Evolutionary conservation across 257 asterid species (phyloP).

Genomic region (Nicotiana knightiana): DNA sequence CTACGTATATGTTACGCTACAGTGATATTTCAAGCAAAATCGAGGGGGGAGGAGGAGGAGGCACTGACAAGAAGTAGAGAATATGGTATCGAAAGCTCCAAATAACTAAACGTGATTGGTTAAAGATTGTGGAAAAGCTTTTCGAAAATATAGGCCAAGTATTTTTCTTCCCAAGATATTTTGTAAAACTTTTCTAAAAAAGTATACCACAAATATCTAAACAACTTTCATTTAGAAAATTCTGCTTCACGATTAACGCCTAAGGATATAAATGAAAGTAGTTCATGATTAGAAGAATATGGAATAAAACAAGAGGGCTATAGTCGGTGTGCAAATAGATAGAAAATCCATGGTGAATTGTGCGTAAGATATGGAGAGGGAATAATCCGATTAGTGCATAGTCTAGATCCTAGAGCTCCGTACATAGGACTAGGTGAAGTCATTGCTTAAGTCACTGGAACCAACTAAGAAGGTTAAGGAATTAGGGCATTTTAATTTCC

Average conservation of each 20-base stretch:
- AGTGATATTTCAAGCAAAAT: no score
- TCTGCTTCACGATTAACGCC: not conserved
- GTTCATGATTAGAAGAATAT: not conserved
- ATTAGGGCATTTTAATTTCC: not conserved
- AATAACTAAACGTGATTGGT: not conserved
- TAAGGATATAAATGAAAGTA: not conserved
- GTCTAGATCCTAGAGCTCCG: not conserved
- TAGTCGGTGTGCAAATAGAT: not conserved
- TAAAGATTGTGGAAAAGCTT: not conserved
- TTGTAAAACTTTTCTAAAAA: not conserved
- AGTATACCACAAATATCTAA: not conserved
- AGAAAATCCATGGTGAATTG: not conserved
- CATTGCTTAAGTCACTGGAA: slow-evolving; percentile 14
- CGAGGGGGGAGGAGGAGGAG: no score
- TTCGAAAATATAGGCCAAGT: not conserved
- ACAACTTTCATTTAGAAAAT: not conserved
- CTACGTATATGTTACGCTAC: no score
- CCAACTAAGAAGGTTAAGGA: not conserved
- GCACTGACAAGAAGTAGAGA: no score
- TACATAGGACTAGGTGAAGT: slow-evolving; percentile 11
- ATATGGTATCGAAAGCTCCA: not conserved
- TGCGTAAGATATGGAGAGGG: not conserved
- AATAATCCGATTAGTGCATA: not conserved
- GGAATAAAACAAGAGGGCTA: not conserved
- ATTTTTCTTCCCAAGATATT: not conserved